Evolutionary conservation across 1,139 yeast species (phyloP).

Genomic region (Yamadazyma atlantica): DNA sequence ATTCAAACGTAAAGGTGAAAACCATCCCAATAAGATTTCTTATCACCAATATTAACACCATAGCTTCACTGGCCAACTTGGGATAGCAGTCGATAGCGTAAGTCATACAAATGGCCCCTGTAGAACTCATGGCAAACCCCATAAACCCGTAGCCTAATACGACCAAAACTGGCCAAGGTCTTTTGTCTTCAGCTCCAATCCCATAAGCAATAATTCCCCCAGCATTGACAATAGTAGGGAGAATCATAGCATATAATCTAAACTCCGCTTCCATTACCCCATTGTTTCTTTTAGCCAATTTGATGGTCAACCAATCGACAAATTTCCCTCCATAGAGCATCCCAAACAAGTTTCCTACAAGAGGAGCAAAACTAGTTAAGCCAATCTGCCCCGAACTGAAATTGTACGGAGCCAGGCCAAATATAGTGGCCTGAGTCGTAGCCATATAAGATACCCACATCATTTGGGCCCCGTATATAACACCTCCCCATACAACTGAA

Average conservation of each 20-base stretch:
- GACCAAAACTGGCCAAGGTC: slow-evolving; percentile 51
- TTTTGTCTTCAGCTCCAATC: slow-evolving; percentile 26
- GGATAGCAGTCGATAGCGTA: slow-evolving; percentile 60
- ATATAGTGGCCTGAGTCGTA: slow-evolving; percentile 44
- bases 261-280: slow-evolving; percentile 43
- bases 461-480: slow-evolving; percentile 61
- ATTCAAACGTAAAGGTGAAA: slow-evolving; percentile 45
- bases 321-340: slow-evolving; percentile 40
- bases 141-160: slow-evolving; percentile 51
- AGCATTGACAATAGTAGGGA: slow-evolving; percentile 39
- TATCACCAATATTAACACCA: slow-evolving; percentile 48
- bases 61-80: slow-evolving; percentile 51
- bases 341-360: slow-evolving; percentile 38
- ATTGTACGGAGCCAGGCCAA: slow-evolving; percentile 31
- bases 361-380: slow-evolving; percentile 40
- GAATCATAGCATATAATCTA: slow-evolving; percentile 37
- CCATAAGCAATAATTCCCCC: slow-evolving; percentile 39
- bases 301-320: slow-evolving; percentile 37
- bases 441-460: slow-evolving; percentile 48
- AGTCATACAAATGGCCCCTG: slow-evolving; percentile 54
- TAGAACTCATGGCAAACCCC: slow-evolving; percentile 56
- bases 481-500: slow-evolving; percentile 59
- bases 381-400: slow-evolving; percentile 36
- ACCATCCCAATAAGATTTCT: slow-evolving; percentile 47
- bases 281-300: slow-evolving; percentile 30